Evolutionary conservation across 1,284 basidiomycete genomes (phyloP), one percentile per base, ranked within the genome.

Genomic region (Tylopilus sp.): DNA sequence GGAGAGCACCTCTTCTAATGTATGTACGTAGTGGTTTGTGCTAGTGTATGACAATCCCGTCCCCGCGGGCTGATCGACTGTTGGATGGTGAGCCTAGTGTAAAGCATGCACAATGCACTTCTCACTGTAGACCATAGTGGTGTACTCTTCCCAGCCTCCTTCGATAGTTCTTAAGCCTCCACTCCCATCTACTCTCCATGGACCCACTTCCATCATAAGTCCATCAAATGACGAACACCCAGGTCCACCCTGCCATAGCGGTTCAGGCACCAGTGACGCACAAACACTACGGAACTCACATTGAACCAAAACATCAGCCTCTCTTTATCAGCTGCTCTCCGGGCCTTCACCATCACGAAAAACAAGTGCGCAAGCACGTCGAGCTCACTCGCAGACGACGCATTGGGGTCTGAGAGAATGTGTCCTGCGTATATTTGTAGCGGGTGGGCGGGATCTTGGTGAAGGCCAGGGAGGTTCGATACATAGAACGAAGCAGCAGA

Each of bases 171-270:
- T 88, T 64, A 98, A 85, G 19, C 92, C 91, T 32, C 93, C 93
- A n/a, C 92, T 83, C 9, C 90, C 91, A 79, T 95, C 92, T 70
- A 92, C 85, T 63, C 92, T 85, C 88, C 96, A 97, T 6, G 97
- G 97, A 0, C 97, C 97, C 26, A 97, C 86, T 76, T 99, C 97
- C 96, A 99, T 98, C 91, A 99, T 93, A 41, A 96, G 86, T 8
- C 97, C 97, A 74, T 99, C 97, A 76, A 99, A 98, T 4, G 94
- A 96, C 0, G 96, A 98, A 79, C 97, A 99, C 49, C 98, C 97
- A 24, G 95, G 97, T 24, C 95, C 97, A 53, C 95, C 97, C 94
- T 95, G 70, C 10, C 19, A 24, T 9, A 51, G 57, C 13, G 16
- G 24, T 53, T 60, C 57, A 66, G 54, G 41, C 19, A 26, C 33